These are phyloP conservation scores for Pluteus cervinus DNA, from an alignment of 768 basidiomycete species.

Conservation along the genomic window DNA sequence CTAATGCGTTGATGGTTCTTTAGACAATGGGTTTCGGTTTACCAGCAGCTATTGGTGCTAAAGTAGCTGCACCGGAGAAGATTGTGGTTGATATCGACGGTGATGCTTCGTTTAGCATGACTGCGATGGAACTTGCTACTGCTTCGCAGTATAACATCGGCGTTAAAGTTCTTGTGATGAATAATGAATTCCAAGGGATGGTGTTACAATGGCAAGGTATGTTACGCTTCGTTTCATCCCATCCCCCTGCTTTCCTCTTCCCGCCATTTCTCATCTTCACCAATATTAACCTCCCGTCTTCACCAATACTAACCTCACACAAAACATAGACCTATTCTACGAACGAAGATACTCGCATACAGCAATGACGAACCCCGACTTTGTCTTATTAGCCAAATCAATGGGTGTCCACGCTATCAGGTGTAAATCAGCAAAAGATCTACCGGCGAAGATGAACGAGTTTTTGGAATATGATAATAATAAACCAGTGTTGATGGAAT, in stretches of 20 bases:
- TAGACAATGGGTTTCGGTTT: constrained; percentile 99
- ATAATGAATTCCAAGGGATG: constrained; percentile 99
- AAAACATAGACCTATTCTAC: constrained; percentile 93
- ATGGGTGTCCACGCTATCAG: constrained; percentile 94
- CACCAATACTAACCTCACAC: too few species aligned
- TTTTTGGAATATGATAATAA: constrained; percentile 90
- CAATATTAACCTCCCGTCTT: too few species aligned
- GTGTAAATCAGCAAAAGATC: constrained; percentile 60
- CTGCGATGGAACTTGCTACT: constrained; percentile 97
- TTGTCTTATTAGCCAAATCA: constrained; percentile 79
- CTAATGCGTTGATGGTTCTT: constrained; percentile 5
- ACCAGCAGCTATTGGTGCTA: constrained; percentile 92
- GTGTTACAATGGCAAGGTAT: constrained; percentile 97
- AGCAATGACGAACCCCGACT: constrained; percentile 92
- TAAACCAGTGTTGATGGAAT: constrained; percentile 89
- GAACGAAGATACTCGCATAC: constrained; percentile 97
- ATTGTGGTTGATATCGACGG: constrained; percentile 95
- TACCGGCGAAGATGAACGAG: constrained; percentile 97
- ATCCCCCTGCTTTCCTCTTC: constrained; percentile 7
- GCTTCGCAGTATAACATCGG: constrained; percentile 90
- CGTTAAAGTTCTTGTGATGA: constrained; percentile 88
- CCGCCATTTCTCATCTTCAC: background rate
- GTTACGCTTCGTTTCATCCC: constrained; percentile 11
- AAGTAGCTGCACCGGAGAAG: constrained; percentile 92
- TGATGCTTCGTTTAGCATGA: constrained; percentile 99